These are phyloP conservation scores for Lipomyces spencermartinsiae DNA, from an alignment of 805 yeast genomes.

Conservation along the genomic window DNA sequence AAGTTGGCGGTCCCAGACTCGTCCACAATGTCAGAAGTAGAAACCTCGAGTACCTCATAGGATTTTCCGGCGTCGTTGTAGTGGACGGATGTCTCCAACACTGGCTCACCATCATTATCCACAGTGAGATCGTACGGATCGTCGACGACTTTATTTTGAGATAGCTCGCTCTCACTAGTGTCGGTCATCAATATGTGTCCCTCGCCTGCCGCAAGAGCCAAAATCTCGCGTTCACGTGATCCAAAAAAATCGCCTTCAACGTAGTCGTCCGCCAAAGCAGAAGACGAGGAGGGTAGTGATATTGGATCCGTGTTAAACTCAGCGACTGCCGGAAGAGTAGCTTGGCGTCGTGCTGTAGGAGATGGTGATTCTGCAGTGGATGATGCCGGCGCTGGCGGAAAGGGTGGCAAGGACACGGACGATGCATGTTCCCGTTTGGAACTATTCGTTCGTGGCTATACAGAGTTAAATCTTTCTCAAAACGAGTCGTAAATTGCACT, in stretches of 20 bases:
- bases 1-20: background rate
- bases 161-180: background rate
- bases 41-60: background rate
- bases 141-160: constrained; percentile 4
- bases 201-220: constrained; percentile 19
- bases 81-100: constrained; percentile 15
- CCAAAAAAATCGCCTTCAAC: constrained; percentile 33
- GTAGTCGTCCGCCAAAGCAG: constrained; percentile 15
- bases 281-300: constrained; percentile 19
- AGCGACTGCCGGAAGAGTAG: constrained; percentile 23
- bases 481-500: background rate
- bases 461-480: background rate
- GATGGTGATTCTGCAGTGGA: constrained; percentile 1
- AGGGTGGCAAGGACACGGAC: background rate
- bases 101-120: constrained; percentile 7
- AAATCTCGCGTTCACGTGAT: constrained; percentile 26
- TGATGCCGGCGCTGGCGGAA: constrained; percentile 18
- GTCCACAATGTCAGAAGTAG: background rate
- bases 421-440: background rate
- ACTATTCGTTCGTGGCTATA: background rate
- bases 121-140: background rate
- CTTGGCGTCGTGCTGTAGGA: constrained; percentile 15
- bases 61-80: constrained; percentile 1
- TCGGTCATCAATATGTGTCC: constrained; percentile 2
- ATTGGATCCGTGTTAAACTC: constrained; percentile 26